Conservation (phyloP, 2,329 filamentous ascomycete species). For the Periconia digitata region DNA sequence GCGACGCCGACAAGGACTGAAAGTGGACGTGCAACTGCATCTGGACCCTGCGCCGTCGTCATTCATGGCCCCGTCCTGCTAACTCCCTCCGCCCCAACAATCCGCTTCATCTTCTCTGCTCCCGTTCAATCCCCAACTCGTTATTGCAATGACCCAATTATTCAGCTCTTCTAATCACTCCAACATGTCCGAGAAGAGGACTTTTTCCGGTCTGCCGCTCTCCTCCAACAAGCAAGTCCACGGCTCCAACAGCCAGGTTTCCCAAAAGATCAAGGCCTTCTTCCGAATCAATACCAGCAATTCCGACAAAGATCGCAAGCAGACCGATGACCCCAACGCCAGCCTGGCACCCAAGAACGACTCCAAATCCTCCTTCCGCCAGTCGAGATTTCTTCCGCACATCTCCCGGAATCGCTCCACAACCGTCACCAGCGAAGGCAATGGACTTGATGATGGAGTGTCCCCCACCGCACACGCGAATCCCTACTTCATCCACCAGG, state of each 20-base stretch:
- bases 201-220: slow-evolving; percentile 51
- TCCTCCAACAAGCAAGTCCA: slow-evolving; percentile 52
- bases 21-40: not conserved
- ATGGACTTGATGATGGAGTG: slow-evolving; percentile 81
- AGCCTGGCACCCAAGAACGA: slow-evolving; percentile 56
- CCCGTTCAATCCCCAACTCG: slow-evolving; percentile 1
- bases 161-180: slow-evolving; percentile 42
- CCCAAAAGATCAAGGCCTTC: slow-evolving; percentile 69
- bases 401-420: slow-evolving; percentile 86
- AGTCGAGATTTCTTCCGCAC: slow-evolving; percentile 85
- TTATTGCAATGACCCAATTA: slow-evolving; percentile 44
- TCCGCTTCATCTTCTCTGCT: slow-evolving; percentile 9
- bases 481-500: slow-evolving; percentile 96
- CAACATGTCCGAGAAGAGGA: slow-evolving; percentile 46
- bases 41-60: slow-evolving; percentile 7
- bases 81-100: slow-evolving; percentile 4
- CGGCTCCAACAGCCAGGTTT: slow-evolving; percentile 56
- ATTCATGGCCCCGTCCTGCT: slow-evolving; percentile 35
- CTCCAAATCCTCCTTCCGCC: slow-evolving; percentile 70
- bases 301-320: slow-evolving; percentile 47
- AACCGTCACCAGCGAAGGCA: slow-evolving; percentile 90
- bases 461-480: slow-evolving; percentile 94
- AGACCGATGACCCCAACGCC: slow-evolving; percentile 40
- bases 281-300: slow-evolving; percentile 65
- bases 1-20: not conserved